Evolutionary conservation across 225 moss, liverwort and hornwort genomes (phyloP).

Genomic region (Climacium dendroides): DNA sequence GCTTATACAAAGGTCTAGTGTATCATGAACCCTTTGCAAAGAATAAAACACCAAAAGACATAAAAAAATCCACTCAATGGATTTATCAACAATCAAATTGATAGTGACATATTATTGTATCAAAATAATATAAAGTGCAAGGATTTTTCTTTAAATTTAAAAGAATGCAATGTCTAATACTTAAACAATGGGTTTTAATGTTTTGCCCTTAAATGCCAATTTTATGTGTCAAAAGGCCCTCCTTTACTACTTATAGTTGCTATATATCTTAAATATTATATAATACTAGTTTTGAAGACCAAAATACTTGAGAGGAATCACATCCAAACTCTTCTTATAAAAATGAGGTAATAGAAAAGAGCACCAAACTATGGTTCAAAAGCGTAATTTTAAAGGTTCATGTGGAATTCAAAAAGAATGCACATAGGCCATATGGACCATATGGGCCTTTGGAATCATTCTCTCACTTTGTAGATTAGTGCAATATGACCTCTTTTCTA

Average conservation of each 20-base stretch:
- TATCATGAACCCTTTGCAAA: not conserved
- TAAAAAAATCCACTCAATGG: not conserved
- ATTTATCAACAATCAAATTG: not conserved
- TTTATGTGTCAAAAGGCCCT: no score
- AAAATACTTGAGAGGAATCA: not conserved
- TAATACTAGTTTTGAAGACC: not conserved
- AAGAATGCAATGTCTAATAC: not conserved
- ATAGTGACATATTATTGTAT: not conserved
- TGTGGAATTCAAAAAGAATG: no score
- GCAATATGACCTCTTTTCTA: not conserved
- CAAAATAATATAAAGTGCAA: not conserved
- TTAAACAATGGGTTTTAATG: no score
- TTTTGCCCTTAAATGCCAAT: no score
- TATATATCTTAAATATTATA: not conserved
- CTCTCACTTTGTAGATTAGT: not conserved
- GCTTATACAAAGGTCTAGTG: not conserved
- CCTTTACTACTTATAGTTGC: no score
- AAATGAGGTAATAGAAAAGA: no score
- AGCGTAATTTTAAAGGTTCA: not conserved
- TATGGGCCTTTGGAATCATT: accelerated
- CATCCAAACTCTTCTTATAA: not conserved
- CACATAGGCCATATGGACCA: no score
- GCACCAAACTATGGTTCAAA: no score
- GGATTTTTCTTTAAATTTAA: accelerated
- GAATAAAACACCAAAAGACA: not conserved